Evolutionary conservation across 2,329 filamentous ascomycete species (phyloP).

Genomic region (Cladosporium colombiae): DNA sequence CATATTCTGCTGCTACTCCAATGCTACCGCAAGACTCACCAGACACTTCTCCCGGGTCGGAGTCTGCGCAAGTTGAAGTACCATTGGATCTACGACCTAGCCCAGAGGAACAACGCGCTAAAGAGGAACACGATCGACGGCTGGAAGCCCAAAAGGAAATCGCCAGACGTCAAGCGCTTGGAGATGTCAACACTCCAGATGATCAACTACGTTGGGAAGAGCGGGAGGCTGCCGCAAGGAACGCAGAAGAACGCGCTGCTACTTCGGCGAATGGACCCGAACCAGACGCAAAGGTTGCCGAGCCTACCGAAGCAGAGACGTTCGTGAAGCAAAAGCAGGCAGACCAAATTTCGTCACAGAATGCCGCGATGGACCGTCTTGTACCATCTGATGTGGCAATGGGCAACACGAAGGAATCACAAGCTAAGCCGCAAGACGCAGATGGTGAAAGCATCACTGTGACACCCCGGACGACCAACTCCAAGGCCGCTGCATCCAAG

Average conservation of each 20-base stretch:
- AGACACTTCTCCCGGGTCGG: constrained; percentile 38
- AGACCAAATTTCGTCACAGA: constrained; percentile 13
- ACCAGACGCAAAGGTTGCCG: constrained; percentile 24
- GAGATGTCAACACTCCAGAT: constrained; percentile 55
- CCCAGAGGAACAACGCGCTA: constrained; percentile 42
- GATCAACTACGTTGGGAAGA: constrained; percentile 59
- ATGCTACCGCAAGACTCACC: constrained; percentile 56
- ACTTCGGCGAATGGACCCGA: constrained; percentile 33
- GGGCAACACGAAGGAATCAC: background rate
- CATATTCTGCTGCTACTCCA: constrained; percentile 73
- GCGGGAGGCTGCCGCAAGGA: constrained; percentile 36
- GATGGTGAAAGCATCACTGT: constrained; percentile 33
- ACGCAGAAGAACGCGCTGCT: constrained; percentile 47
- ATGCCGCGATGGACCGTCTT: background rate
- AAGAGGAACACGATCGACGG: constrained; percentile 57
- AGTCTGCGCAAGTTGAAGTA: constrained; percentile 29
- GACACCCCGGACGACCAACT: constrained; percentile 21
- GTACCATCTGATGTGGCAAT: constrained; percentile 2
- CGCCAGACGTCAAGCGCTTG: constrained; percentile 44
- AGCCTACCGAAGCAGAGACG: constrained; percentile 31
- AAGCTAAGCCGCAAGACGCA: background rate
- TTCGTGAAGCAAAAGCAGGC: constrained; percentile 27
- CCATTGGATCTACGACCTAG: constrained; percentile 38
- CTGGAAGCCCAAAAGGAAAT: constrained; percentile 53
- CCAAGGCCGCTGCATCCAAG: background rate